These are phyloP conservation scores for Fusarium sp. DNA, from an alignment of 2,329 filamentous ascomycete genomes.

Conservation along the genomic window DNA sequence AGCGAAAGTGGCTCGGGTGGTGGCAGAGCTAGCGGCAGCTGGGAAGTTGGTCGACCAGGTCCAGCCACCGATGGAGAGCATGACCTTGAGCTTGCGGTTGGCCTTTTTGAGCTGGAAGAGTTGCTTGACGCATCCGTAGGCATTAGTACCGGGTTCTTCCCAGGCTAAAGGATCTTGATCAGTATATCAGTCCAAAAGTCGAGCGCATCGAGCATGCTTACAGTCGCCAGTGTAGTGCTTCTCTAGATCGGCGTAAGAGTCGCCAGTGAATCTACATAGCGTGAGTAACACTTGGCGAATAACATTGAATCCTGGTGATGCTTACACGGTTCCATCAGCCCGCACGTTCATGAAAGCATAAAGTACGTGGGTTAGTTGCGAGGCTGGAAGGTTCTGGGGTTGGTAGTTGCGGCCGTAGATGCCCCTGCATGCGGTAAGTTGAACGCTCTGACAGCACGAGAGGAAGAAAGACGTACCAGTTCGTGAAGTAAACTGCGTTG, in stretches of 20 bases:
- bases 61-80: conserved; percentile 87
- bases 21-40: conserved; percentile 71
- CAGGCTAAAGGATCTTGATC: conserved; percentile 46
- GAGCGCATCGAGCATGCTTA: background rate
- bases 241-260: conserved; percentile 40
- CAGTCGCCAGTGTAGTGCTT: conserved; percentile 41
- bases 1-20: conserved; percentile 75
- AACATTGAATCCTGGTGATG: background rate
- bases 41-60: conserved; percentile 84
- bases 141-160: conserved; percentile 74
- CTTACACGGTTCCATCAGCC: conserved; percentile 78
- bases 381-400: conserved; percentile 77
- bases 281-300: background rate
- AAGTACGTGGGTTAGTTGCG: conserved; percentile 81
- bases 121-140: conserved; percentile 85
- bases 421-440: conserved; percentile 61
- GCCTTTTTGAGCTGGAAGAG: conserved; percentile 81
- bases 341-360: conserved; percentile 86
- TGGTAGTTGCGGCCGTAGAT: conserved; percentile 83
- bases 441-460: accelerated
- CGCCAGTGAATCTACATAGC: conserved; percentile 22
- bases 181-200: background rate
- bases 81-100: conserved; percentile 81
- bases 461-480: conserved; percentile 20
- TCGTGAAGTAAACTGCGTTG: conserved; percentile 38